Base-by-base conservation (phyloP, 805 yeast genomes). In the Sporopachydermia lactativora region DNA sequence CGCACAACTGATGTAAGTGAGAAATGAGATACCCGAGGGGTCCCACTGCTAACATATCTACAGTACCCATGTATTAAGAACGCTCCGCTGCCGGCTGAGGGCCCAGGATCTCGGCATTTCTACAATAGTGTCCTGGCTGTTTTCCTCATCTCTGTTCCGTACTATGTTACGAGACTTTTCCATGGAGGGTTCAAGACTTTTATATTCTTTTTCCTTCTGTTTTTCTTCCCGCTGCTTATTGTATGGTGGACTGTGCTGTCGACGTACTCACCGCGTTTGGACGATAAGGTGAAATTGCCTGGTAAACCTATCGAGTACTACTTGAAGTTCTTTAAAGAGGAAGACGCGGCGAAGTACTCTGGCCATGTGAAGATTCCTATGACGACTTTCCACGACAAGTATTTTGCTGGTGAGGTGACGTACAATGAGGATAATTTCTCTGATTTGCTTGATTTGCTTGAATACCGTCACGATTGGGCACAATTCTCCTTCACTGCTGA, bases 401-500 rank as follows among this genome's bases (percentile, higher is more conserved):
- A 74, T 62, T 85, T 85, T 58, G 86, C 71, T 42, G 77, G 78
- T 52, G 81, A 84, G 61, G 95, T 85, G 41, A 70, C 80, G 19
- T 82, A 85, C 67, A 83, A 81, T 60, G 95, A 94, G 49, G 95
- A 86, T 60, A 74, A 78, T 43, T 24, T 24, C 31, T 24, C 31
- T 24, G 8, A 8, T 8, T 24, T 24, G n/a, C 71, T 86, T 47
- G 95, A 86, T 50, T 70, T 77, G 38, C 55, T 85, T 68, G 95
- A 85, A 67, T 79, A 67, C 65, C 77, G 89, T 62, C 94, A 86
- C 53, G 96, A 85, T 64, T 85, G 95, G 95, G 81, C 86, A 50
- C 68, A 67, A 49, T 85, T 82, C 66, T 61, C 77, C 31, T 85
- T 85, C 68, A 85, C 96, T 36, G 52, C 73, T 45, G 65, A 82